Base-by-base conservation (phyloP, 2,329 filamentous ascomycete genomes). In the Clathrospora elynae region DNA sequence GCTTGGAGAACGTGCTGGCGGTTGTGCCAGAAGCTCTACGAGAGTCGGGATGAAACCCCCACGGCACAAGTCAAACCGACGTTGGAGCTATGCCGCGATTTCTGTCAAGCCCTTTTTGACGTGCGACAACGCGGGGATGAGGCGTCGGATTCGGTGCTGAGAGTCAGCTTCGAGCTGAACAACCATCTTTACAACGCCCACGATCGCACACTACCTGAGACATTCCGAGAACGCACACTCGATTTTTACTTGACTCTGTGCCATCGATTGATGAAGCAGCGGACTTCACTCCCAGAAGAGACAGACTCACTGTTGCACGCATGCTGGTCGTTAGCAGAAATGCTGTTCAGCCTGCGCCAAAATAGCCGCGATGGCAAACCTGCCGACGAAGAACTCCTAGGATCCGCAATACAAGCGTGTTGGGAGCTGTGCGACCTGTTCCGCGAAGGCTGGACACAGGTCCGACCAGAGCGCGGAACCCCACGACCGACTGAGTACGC, bases 1-100 rank as follows among this genome's bases (percentile, higher is more conserved):
- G 90, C 91, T 0, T 96, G 91, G 92, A 90, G 88, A 68, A 88
- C 87, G 49, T 97, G 91, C 71, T 97, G 91, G 92, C 87, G 86
- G 58, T 75, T 97, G 16, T 97, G 91, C 64, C 89, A 95, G 66
- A 86, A 87, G 44, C 79, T 97, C 3, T 96, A 96, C 65, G 83
- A 90, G 49, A 89, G 86, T 53, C 81, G 85, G 36, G 84, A 92
- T 42, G 85, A 90, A 51, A 79, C 85, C 38, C 76, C 83, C 20
- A 81, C 84, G 37, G 80, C 81, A 20, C 84, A 86, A 48, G 83
- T 91, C 29, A 79, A 81, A 42, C 82, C 84, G 13, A 95, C 89
- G 2, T 74, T 96, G 24, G 90, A 96, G 66, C 76, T 96, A 4
- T 96, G 90, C 67, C 85, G 90, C 14, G 89, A 95, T 53, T 96